Evolutionary conservation across 2,329 filamentous ascomycete species (phyloP), one percentile per base, ranked within the genome.

Genomic region (Cladorrhinum sp.): DNA sequence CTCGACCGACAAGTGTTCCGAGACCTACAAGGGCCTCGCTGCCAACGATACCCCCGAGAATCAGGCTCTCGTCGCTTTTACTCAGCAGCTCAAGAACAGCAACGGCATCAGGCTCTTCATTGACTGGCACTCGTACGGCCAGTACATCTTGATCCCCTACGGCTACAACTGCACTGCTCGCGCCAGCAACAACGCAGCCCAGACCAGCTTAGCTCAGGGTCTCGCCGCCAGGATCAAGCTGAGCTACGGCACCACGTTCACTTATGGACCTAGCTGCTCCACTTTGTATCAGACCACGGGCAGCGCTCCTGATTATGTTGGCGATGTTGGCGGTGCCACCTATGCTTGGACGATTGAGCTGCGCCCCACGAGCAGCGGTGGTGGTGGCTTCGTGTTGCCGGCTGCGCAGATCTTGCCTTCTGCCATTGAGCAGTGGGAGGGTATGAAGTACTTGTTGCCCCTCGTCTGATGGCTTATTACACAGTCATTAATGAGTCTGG

Each of bases 81-180:
- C 75, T 24, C 65, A 70, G 53, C 65, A 66, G 20, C 69, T 73
- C 58, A 72, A 74, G 60, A 59, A 67, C 8, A 58, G 65, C 2
- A 77, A 81, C 62, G 82, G 83, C 1, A 74, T 88, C 45, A 81
- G 83, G 67, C 76, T 87, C 2, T 89, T 82, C 72, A 82, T 89
- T 64, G 86, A 89, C 72, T 84, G 82, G 69, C 86, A 89, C 73
- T 79, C 82, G 0, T 66, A 64, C 24, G 58, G 58, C 20, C 58
- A 60, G 58, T 60, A 64, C 59, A 64, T 66, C 51, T 53, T 66
- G 7, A 41, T 59, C 7, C 64, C 64, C 20, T 66, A 61, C 23
- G 64, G 64, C 25, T 66, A 64, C 55, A 38, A 60, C 62, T 66
- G 64, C 62, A 16, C 49, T 23, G 57, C 55, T 18, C 25, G 49